Evolutionary conservation across 2,329 filamentous ascomycete genomes (phyloP).

Genomic region (Apiospora koreana): DNA sequence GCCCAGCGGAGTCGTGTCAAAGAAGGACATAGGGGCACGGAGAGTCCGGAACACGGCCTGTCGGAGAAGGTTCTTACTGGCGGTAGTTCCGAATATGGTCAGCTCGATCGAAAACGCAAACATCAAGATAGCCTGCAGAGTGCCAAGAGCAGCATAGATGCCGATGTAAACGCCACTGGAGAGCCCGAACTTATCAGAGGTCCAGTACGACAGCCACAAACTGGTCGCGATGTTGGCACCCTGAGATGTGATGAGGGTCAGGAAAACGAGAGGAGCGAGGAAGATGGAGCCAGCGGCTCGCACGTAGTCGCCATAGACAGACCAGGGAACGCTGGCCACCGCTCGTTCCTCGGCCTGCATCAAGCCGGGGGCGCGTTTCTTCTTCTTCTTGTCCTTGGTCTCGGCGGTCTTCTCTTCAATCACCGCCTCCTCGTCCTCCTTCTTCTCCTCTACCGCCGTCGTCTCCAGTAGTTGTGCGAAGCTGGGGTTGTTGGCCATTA

Average conservation of each 20-base stretch:
- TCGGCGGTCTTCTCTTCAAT: slow-evolving; percentile 49
- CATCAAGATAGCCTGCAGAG: slow-evolving; percentile 69
- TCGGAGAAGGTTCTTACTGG: slow-evolving; percentile 80
- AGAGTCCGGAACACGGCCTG: slow-evolving; percentile 76
- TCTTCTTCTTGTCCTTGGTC: slow-evolving; percentile 50
- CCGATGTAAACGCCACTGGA: slow-evolving; percentile 72
- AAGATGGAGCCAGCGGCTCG: slow-evolving; percentile 71
- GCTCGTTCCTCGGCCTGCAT: slow-evolving; percentile 74
- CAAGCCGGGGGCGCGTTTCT: slow-evolving; percentile 60
- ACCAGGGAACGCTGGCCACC: slow-evolving; percentile 75
- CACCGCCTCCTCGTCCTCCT: slow-evolving; percentile 53
- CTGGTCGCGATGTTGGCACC: slow-evolving; percentile 85
- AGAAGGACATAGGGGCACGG: slow-evolving; percentile 83
- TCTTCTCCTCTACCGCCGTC: slow-evolving; percentile 71
- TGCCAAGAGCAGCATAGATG: slow-evolving; percentile 70
- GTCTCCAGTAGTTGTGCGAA: slow-evolving; percentile 87
- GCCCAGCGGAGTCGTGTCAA: slow-evolving; percentile 93
- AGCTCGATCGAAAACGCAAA: slow-evolving; percentile 80
- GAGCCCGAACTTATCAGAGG: slow-evolving; percentile 72
- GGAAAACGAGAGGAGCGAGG: slow-evolving; percentile 64
- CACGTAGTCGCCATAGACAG: slow-evolving; percentile 77
- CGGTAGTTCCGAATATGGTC: slow-evolving; percentile 76
- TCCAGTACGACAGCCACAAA: slow-evolving; percentile 95
- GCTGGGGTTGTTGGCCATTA: slow-evolving; percentile 76
- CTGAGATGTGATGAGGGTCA: slow-evolving; percentile 71